phyloP scores from a whole-genome alignment of 163 green algal species.

The Volvox carteri region DNA sequence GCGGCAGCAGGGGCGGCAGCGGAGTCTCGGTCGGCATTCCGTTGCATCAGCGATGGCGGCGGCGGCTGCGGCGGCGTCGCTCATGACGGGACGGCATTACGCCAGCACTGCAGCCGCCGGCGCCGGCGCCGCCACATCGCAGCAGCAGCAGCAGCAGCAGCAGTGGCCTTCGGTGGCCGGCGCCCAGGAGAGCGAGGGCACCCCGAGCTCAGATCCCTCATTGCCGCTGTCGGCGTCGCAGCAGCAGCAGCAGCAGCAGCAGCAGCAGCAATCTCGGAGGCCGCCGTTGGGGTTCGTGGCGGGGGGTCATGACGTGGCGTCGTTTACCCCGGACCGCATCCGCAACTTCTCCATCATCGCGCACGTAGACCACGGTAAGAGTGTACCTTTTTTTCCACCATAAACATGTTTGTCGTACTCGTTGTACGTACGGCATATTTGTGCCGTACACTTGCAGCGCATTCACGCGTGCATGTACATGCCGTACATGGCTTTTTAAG shows the following conservation, averaged over 20 bases:
- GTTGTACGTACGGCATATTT: no score
- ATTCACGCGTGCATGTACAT: neutral
- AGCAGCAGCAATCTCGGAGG: no score
- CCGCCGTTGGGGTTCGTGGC: conserved; percentile 58
- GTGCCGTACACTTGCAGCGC: neutral
- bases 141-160: neutral
- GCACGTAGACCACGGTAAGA: conserved; percentile 84
- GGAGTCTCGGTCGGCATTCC: neutral
- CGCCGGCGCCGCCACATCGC: neutral
- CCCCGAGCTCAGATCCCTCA: no score
- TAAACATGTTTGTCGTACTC: no score
- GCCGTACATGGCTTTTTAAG: no score
- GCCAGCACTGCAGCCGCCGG: neutral
- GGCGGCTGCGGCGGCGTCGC: neutral
- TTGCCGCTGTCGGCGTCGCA: neutral
- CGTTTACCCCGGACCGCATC: conserved; percentile 72
- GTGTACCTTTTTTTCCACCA: no score
- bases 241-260: neutral
- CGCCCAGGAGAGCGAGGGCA: no score
- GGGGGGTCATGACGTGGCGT: conserved; percentile 51
- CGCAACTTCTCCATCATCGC: conserved; percentile 96
- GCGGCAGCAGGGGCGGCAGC: neutral
- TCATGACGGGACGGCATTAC: neutral
- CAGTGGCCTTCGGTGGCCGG: no score
- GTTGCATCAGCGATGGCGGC: neutral